Conservation (phyloP, 2,329 filamentous ascomycete species). For the Colletotrichum somersetense region DNA sequence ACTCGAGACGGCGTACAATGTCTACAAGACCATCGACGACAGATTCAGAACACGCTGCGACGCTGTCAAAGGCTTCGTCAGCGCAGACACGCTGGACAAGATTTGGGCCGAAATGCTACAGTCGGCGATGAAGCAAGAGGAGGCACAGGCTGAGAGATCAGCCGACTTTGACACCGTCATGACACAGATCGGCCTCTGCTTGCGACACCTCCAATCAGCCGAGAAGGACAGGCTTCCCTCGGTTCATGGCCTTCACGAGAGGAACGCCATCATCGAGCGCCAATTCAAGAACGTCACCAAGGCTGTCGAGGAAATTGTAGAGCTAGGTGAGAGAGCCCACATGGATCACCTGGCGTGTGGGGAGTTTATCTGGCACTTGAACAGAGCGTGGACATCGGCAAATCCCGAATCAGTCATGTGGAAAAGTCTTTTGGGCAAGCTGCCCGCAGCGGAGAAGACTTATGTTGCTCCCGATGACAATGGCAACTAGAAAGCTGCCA, state of each 20-base stretch:
- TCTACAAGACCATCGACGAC: slow-evolving; percentile 7
- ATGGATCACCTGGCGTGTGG: slow-evolving; percentile 12
- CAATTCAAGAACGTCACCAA: slow-evolving; percentile 23
- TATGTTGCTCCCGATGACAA: not conserved
- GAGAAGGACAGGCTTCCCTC: not conserved
- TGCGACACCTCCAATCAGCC: slow-evolving; percentile 20
- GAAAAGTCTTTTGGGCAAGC: slow-evolving; percentile 10
- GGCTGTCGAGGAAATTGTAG: slow-evolving; percentile 22
- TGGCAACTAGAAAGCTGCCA: not conserved
- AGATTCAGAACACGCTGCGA: slow-evolving; percentile 4
- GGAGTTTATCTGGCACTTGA: slow-evolving; percentile 13
- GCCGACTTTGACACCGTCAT: not conserved
- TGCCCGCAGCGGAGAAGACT: not conserved
- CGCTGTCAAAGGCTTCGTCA: slow-evolving; percentile 6
- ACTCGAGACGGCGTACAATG: slow-evolving; percentile 22
- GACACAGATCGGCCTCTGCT: slow-evolving; percentile 23
- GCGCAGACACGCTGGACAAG: slow-evolving; percentile 14
- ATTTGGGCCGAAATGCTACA: slow-evolving; percentile 30
- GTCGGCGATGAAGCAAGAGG: slow-evolving; percentile 3
- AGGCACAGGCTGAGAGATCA: not conserved
- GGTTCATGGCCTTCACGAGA: not conserved
- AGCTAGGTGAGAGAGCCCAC: slow-evolving; percentile 8
- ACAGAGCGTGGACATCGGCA: slow-evolving; percentile 9
- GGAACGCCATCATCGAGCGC: not conserved
- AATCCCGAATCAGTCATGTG: slow-evolving; percentile 7